Base-by-base conservation (phyloP, 2,329 filamentous ascomycete genomes). In the Aureobasidium pullulans region DNA sequence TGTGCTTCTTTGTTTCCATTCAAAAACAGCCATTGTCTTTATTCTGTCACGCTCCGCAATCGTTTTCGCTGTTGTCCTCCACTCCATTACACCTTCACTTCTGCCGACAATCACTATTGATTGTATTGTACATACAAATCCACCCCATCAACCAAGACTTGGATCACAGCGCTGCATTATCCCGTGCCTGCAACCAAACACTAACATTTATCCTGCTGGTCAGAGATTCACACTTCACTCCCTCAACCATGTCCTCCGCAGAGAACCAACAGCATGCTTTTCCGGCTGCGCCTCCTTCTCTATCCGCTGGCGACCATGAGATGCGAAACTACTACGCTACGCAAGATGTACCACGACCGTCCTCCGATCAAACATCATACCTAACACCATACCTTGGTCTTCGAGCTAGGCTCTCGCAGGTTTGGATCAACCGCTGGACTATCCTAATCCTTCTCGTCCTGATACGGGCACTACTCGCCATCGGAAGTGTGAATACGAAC, bases 341-440 rank as follows among this genome's bases (percentile, higher is more conserved):
- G 64, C 78, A 80, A 72, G 78, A 77, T 69, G 74, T 71, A 77
- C 73, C 81, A 73, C 80, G 80, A 76, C 78, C 81, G 74, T 71
- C 76, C 71, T 74, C 79, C 70, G 81, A 84, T 71, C 85, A 88
- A 64, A 81, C 84, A 73, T 83, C 83, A 71, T 84, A 84, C 70
- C 81, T 88, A 69, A 96, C 91, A 64, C 93, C 94, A 63, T 97
- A 97, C 73, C 88, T 99, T 64, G 91, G 92, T 67, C 84, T 96
- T 70, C 85, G 86, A 69, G 87, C 93, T 67, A 87, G 92, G 68
- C 82, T 97, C 68, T 97, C 94, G 56, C 94, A 99, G 79, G 82
- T 95, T 73, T 96, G 93, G 91, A 86, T 99, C 77, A 97, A 99
- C 79, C 84, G 89, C 74, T 99, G 94, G 94, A 97, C 94, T 40